A percentile compares a stretch with the other conserved stretches of the same genome.
Evolutionary conservation across 371 early-diverging fungal species (phyloP).

Genomic region (Mortierella sp.): DNA sequence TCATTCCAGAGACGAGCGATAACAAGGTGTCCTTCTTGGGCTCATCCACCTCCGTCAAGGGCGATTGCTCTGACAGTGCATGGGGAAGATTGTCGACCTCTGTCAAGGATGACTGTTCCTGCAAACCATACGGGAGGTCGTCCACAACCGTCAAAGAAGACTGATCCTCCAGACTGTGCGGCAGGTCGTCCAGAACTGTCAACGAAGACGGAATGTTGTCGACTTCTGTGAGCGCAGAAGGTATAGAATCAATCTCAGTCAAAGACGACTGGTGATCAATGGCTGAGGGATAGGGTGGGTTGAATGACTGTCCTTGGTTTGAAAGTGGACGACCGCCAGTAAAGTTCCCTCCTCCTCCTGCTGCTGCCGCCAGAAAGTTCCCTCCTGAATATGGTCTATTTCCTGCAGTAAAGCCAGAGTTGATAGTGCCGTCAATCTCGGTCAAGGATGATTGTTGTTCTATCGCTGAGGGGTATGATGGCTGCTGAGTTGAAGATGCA

Average conservation of each 20-base stretch:
- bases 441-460: slow-evolving; percentile 47
- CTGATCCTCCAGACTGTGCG: neutral
- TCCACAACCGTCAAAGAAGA: slow-evolving; percentile 17
- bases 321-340: neutral
- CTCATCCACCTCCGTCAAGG: slow-evolving; percentile 34
- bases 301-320: neutral
- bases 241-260: slow-evolving; percentile 29
- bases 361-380: too few relatives aligned
- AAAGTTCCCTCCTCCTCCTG: neutral
- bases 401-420: neutral
- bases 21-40: neutral
- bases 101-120: slow-evolving; percentile 31
- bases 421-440: slow-evolving; percentile 29
- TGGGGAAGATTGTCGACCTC: slow-evolving; percentile 41
- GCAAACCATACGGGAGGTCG: slow-evolving; percentile 7
- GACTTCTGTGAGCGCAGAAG: slow-evolving; percentile 30
- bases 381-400: neutral
- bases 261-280: slow-evolving; percentile 43
- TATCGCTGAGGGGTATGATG: slow-evolving; percentile 26
- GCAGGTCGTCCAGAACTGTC: slow-evolving; percentile 15
- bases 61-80: slow-evolving; percentile 33
- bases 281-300: slow-evolving; percentile 9
- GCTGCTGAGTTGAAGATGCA: neutral
- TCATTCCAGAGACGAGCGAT: neutral
- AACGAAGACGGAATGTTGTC: slow-evolving; percentile 8